Evolutionary conservation across 805 yeast species (phyloP).

Genomic region (Maudiozyma bulderi): DNA sequence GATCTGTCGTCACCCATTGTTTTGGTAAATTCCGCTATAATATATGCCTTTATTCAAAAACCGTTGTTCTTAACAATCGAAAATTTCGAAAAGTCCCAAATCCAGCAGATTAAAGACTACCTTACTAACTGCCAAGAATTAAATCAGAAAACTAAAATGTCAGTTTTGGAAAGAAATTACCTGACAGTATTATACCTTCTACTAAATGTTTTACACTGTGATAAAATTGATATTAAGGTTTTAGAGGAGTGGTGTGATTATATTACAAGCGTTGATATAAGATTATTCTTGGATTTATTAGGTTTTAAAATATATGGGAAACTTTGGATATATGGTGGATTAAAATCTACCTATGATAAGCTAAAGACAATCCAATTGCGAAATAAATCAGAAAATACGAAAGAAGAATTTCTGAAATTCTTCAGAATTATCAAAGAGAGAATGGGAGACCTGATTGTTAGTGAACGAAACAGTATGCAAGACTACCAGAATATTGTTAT

Average conservation of each 20-base stretch:
- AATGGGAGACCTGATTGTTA: neutral
- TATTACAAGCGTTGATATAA: slow-evolving; percentile 16
- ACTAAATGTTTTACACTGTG: slow-evolving; percentile 18
- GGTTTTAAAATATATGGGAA: slow-evolving; percentile 22
- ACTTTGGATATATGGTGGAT: slow-evolving; percentile 24
- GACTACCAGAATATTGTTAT: slow-evolving; percentile 12
- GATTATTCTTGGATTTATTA: slow-evolving; percentile 21
- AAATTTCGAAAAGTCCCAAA: slow-evolving; percentile 14
- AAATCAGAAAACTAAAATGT: slow-evolving; percentile 8
- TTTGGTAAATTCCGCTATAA: slow-evolving; percentile 12
- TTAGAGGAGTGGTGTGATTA: slow-evolving; percentile 15
- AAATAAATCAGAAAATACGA: slow-evolving; percentile 10
- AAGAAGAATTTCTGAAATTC: slow-evolving; percentile 1
- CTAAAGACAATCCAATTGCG: slow-evolving; percentile 19
- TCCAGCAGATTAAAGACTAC: slow-evolving; percentile 13
- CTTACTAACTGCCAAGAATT: slow-evolving; percentile 4
- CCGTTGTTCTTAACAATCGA: slow-evolving; percentile 18
- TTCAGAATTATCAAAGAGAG: slow-evolving; percentile 3
- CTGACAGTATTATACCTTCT: slow-evolving; percentile 15
- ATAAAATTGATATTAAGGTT: slow-evolving; percentile 12
- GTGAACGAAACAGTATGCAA: neutral
- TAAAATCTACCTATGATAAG: slow-evolving; percentile 13
- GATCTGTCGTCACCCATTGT: slow-evolving; percentile 13
- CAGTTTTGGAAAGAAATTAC: slow-evolving; percentile 14
- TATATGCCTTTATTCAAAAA: slow-evolving; percentile 11